Evolutionary conservation across 768 basidiomycete genomes (phyloP), one percentile per base, ranked within the genome.

Genomic region (Pilatotrama ljubarskyi): DNA sequence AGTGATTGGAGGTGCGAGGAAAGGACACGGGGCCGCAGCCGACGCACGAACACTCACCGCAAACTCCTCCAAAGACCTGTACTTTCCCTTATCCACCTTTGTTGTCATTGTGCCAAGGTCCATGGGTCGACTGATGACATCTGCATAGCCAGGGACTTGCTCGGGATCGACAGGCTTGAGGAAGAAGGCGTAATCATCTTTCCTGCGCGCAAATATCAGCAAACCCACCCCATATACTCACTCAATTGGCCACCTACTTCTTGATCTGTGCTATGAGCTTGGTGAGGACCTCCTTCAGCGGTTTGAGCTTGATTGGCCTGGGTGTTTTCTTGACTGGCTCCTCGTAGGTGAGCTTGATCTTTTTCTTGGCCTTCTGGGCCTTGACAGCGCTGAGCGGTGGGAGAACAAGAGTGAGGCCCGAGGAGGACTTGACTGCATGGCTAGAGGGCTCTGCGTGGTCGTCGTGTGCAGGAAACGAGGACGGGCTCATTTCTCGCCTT

Each of bases 171-270:
- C 91, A 1, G 90, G 90, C 37, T 73, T 68, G 55, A 91, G 72
- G 70, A 93, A 93, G 73, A 92, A 92, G 1, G 87, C 90, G 77
- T 93, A 93, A 73, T 90, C 88, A 69, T 92, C 91, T 72, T 88
- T 91, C 77, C 91, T 92, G 64, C 43, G 53, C 10, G n/a, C 29
- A 46, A 35, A 44, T 20, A 38, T 69, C 58, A 58, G 50, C 42
- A 22, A 43, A 46, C 46, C 6, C 10, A 4, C 43, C 32, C n/a
- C 15, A n/a, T 17, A 32, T 14, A 35, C 6, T 14, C 41, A 22
- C 13, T 42, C 7, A 17, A 32, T 36, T 10, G 29, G 20, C 13
- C 5, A 65, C 80, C 53, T 60, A 90, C 91, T 87, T 91, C 76
- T 91, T 91, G 25, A 92, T 83, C 73, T 88, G 88, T 0, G 72